Evolutionary conservation across 78 protist genomes (phyloP), one percentile per base, ranked within the genome.

Genomic region (Trichosphaerium sp.): DNA sequence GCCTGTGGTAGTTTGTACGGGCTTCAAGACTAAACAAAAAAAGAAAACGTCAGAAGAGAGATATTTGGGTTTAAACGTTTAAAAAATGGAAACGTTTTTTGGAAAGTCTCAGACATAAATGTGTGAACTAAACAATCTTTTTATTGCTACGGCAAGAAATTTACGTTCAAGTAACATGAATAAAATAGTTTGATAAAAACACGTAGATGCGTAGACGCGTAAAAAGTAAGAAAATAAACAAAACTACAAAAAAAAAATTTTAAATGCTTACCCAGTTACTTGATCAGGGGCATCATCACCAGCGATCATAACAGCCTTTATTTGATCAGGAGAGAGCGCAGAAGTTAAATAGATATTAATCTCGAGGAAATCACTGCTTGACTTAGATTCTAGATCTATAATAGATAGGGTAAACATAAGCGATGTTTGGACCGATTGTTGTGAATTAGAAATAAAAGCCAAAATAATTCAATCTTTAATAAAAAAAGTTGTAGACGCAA

Each of bases 301-400:
- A 10, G 71, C 69, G 70, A 65, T 80, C 83, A 82, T 66, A 14
- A 90, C 75, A 28, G 71, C 77, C n/a, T 56, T 29, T 28, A 83
- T 56, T 23, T 90, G 86, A 40, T 90, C 85, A 3, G 60, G 59
- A 1, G 65, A 71, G 23, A 83, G 52, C 18, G 67, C 72, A 14
- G 80, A 89, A 3, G 95, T 90, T 35, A 87, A 48, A 70, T 62
- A 90, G 23, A 82, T 73, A 34, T 75, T 41, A 54, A 79, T 66
- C 0, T 73, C 84, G 25, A 90, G 57, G 52, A 81, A 84, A 25
- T 76, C 67, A 49, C 41, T 43, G 42, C 55, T 35, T 35, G 59
- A 74, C 4, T 73, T 78, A 60, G 48, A 41, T 32, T 84, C 90
- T 40, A 79, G 74, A 5, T 41, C 84, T 34, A 75, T 77, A 42